Conservation (phyloP, 2,329 filamentous ascomycete genomes). For the Colletotrichum magnum region DNA sequence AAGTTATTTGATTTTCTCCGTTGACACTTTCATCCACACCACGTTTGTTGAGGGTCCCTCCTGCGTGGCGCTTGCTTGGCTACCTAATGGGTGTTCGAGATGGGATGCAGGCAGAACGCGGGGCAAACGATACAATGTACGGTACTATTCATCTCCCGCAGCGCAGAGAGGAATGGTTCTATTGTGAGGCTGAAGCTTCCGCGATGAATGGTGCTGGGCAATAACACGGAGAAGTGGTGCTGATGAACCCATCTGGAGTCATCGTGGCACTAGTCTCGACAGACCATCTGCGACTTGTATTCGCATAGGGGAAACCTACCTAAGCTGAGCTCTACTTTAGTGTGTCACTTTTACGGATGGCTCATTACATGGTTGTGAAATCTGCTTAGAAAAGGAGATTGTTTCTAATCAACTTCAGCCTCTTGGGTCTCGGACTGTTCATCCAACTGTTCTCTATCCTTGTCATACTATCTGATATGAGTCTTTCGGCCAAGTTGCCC, state of each 20-base stretch:
- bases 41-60: not conserved
- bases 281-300: too few relatives aligned
- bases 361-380: too few relatives aligned
- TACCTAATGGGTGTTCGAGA: not conserved
- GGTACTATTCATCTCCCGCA: too few relatives aligned
- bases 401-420: too few relatives aligned
- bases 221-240: not conserved
- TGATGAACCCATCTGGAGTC: not conserved
- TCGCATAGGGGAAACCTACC: too few relatives aligned
- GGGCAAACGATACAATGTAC: too few relatives aligned
- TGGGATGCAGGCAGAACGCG: not conserved
- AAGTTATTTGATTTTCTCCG: not conserved
- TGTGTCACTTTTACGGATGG: too few relatives aligned
- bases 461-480: not conserved
- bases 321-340: too few relatives aligned
- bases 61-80: constrained; percentile 8
- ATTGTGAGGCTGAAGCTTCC: not conserved
- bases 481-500: not conserved
- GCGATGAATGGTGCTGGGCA: not conserved
- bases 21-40: not conserved
- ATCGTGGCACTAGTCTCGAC: not conserved
- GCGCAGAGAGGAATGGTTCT: not conserved
- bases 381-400: too few relatives aligned
- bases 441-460: too few relatives aligned
- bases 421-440: too few relatives aligned